Evolutionary conservation across 768 basidiomycete species (phyloP).

Genomic region (Scleroderma citrinum): DNA sequence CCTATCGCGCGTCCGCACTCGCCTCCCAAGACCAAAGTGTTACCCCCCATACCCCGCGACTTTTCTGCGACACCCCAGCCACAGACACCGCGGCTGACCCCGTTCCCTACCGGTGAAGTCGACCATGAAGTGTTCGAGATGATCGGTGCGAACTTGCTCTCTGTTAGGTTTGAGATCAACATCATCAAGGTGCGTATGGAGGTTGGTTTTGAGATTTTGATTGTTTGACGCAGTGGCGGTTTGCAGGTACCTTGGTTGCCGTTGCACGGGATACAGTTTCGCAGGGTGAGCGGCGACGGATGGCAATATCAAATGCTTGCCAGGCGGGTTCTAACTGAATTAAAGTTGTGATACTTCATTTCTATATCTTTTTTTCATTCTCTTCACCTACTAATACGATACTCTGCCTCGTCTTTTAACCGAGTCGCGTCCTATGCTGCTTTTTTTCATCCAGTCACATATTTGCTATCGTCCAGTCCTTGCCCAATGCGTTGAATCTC

Average conservation of each 20-base stretch:
- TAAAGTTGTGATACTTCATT: conserved; percentile 58
- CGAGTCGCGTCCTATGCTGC: no score
- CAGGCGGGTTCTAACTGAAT: conserved; percentile 77
- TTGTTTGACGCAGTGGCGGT: conserved; percentile 1
- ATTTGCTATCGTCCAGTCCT: not conserved
- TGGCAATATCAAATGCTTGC: conserved; percentile 99
- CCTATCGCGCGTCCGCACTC: conserved; percentile 39
- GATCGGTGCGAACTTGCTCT: conserved; percentile 69
- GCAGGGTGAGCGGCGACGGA: conserved; percentile 81
- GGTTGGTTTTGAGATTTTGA: not conserved
- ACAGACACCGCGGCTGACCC: conserved; percentile 41
- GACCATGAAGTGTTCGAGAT: conserved; percentile 65
- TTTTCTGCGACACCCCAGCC: conserved; percentile 34
- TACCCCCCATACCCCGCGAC: conserved; percentile 81
- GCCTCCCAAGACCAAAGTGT: conserved; percentile 53
- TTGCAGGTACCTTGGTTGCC: conserved; percentile 86
- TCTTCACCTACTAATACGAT: conserved; percentile 2
- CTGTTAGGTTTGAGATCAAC: conserved; percentile 94
- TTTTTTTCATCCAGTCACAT: not conserved
- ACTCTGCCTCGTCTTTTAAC: no score
- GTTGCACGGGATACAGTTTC: conserved; percentile 92
- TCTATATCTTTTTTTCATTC: not conserved
- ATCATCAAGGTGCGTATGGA: conserved; percentile 75
- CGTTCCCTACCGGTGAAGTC: conserved; percentile 61
- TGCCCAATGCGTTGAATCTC: not conserved